phyloP scores from a whole-genome alignment of 805 yeast species.

The Candida nanaspora region DNA sequence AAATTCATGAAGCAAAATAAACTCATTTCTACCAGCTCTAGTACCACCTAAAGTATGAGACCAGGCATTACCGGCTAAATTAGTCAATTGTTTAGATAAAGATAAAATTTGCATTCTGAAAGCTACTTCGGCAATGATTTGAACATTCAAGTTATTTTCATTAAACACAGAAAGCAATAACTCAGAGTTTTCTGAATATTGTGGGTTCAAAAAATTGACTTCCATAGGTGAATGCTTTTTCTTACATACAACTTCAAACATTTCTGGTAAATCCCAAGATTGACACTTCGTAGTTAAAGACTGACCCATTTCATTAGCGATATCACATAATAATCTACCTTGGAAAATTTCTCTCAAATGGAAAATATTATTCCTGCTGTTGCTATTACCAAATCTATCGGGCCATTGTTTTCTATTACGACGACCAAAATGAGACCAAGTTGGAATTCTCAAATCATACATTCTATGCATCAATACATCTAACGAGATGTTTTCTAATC shows the following conservation, averaged over 20 bases:
- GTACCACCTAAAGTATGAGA: conserved; percentile 91
- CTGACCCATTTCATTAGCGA: conserved; percentile 92
- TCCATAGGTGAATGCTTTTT: conserved; percentile 58
- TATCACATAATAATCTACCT: conserved; percentile 87
- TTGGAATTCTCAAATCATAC: conserved; percentile 62
- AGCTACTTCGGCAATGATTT: conserved; percentile 70
- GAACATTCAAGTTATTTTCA: conserved; percentile 61
- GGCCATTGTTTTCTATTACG: conserved; percentile 75
- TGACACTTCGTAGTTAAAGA: conserved; percentile 88
- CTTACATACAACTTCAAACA: conserved; percentile 76
- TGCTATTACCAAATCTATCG: conserved; percentile 51
- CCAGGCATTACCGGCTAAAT: conserved; percentile 97
- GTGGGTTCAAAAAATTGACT: conserved; percentile 62
- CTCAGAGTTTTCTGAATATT: conserved; percentile 58
- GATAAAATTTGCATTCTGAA: conserved; percentile 80
- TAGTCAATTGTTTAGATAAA: conserved; percentile 83
- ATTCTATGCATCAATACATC: conserved; percentile 79
- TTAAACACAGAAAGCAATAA: conserved; percentile 62
- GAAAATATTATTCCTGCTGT: conserved; percentile 37
- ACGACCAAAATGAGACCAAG: conserved; percentile 83
- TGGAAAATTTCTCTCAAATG: conserved; percentile 64
- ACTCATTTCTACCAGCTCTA: conserved; percentile 93
- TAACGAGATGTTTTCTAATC: conserved; percentile 68
- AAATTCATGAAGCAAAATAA: conserved; percentile 86
- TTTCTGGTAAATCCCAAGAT: conserved; percentile 89